Conservation (phyloP, 1,139 yeast genomes). For the Trichomonascaceae sp. region DNA sequence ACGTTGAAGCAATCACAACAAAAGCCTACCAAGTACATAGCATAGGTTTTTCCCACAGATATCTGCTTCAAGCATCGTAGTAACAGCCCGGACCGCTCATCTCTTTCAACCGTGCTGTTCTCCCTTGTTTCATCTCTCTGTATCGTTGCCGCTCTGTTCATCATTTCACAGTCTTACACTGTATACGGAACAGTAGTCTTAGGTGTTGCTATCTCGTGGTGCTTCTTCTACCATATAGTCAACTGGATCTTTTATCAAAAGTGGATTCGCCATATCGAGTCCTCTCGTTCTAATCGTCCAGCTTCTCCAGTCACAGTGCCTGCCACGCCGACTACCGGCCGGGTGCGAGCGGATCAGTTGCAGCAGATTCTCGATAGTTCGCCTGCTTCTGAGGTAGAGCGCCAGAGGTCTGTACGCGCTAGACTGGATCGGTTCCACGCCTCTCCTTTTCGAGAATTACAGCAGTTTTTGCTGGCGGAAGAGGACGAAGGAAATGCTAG, state of each 20-base stretch:
- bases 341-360: neutral
- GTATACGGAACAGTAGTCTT: neutral
- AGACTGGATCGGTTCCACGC: neutral
- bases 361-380: neutral
- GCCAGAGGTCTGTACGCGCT: neutral
- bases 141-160: neutral
- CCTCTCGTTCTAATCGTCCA: neutral
- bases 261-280: neutral
- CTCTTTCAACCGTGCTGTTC: neutral
- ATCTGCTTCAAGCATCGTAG: neutral
- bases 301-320: neutral
- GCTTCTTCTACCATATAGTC: neutral
- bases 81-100: neutral
- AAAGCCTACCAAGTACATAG: neutral
- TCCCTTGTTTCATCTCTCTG: neutral
- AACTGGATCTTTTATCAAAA: neutral
- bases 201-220: slow-evolving; percentile 1
- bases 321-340: neutral
- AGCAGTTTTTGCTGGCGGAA: slow-evolving; percentile 4
- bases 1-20: neutral
- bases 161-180: slow-evolving; percentile 1
- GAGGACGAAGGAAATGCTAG: neutral
- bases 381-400: neutral
- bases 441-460: slow-evolving; percentile 5
- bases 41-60: too few species aligned